A percentile compares a stretch with the other conserved stretches of the same genome.
Evolutionary conservation across 352 stramenopile genomes (phyloP).

Genomic region (Globisporangium megalacanthum): DNA sequence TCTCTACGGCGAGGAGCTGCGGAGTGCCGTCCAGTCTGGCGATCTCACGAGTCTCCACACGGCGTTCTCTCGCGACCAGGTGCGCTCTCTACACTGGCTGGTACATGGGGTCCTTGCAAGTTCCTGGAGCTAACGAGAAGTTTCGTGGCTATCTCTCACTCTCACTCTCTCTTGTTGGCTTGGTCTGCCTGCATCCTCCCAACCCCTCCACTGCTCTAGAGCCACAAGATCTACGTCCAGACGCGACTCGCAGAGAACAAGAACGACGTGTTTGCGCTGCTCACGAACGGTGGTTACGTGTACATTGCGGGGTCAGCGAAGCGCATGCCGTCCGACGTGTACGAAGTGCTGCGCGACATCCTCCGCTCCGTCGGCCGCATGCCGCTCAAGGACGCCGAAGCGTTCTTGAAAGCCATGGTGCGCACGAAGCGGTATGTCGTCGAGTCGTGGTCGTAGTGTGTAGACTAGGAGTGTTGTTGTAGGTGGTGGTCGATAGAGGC

Average conservation of each 20-base stretch:
- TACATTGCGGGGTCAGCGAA: conserved; percentile 90
- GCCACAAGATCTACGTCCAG: conserved; percentile 91
- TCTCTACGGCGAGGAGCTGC: conserved; percentile 80
- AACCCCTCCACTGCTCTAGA: conserved; percentile 14
- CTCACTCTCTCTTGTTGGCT: not conserved
- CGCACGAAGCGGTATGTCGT: conserved; percentile 81
- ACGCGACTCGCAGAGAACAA: conserved; percentile 82
- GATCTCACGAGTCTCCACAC: conserved; percentile 73
- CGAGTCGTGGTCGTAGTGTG: conserved; percentile 69
- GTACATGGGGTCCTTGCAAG: not conserved
- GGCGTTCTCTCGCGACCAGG: conserved; percentile 89
- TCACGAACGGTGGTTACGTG: conserved; percentile 62
- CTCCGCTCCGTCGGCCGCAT: conserved; percentile 72
- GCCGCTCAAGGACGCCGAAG: conserved; percentile 52
- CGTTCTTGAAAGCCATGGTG: conserved; percentile 65
- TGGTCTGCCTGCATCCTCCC: not conserved
- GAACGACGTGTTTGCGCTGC: conserved; percentile 56
- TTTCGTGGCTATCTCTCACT: not conserved
- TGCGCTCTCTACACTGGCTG: conserved; percentile 10
- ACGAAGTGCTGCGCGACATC: conserved; percentile 85
- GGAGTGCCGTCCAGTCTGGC: conserved; percentile 32
- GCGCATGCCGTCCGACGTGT: conserved; percentile 89
- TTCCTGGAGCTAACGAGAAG: not conserved
- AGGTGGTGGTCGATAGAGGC: not conserved
- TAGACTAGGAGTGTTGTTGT: conserved; percentile 6